Evolutionary conservation across 345 rosid species (phyloP).

Genomic region (Eucalyptus curtisii): DNA sequence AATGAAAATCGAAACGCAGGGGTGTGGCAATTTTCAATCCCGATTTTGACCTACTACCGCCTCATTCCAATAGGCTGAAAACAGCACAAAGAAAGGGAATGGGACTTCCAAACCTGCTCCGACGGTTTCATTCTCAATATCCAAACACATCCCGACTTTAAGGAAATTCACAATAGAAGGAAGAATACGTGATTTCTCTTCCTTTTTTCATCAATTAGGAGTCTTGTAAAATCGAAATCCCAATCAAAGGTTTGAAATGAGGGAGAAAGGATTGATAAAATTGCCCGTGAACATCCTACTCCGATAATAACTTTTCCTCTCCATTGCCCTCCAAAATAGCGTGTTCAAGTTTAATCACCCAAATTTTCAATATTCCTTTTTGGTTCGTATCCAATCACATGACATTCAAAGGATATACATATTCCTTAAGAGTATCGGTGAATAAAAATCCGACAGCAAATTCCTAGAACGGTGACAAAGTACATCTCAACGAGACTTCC

Average conservation of each 20-base stretch:
- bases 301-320: accelerated
- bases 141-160: neutral
- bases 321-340: neutral
- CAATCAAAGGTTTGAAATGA: neutral
- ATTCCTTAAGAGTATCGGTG: neutral
- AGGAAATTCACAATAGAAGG: neutral
- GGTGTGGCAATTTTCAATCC: neutral
- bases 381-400: accelerated
- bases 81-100: neutral
- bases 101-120: neutral
- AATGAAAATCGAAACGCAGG: neutral
- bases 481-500: accelerated
- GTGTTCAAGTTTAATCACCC: neutral
- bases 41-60: neutral
- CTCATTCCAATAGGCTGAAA: neutral
- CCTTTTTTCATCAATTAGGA: neutral
- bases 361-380: neutral
- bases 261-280: neutral
- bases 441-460: neutral
- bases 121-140: neutral
- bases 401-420: accelerated
- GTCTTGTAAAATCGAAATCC: too few species aligned
- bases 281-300: accelerated
- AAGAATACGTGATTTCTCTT: too few species aligned
- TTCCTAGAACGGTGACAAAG: neutral